Percentiles rank a stretch among this genome's conserved stretches.
These are phyloP conservation scores for Echium plantagineum DNA, from an alignment of 257 asterid species.

Conservation along the genomic window DNA sequence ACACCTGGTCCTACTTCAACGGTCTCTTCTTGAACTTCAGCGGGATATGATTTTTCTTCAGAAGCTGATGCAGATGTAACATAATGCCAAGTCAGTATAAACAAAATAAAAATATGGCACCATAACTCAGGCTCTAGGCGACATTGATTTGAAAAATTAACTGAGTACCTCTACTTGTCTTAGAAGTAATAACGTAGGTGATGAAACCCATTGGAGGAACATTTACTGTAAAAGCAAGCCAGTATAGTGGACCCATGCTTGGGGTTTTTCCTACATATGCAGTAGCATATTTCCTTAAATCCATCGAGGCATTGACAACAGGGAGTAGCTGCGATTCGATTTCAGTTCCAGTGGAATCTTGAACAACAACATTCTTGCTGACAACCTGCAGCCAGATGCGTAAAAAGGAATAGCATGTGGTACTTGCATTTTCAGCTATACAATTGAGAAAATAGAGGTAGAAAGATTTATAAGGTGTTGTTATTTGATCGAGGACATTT, in stretches of 20 bases:
- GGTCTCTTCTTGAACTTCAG: slow-evolving; percentile 31
- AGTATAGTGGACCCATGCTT: slow-evolving; percentile 34
- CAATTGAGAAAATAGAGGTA: no score
- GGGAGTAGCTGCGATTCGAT: slow-evolving; percentile 66
- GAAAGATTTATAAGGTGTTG: no score
- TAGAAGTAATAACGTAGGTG: slow-evolving; percentile 51
- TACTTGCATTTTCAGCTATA: neutral
- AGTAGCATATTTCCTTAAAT: slow-evolving; percentile 39
- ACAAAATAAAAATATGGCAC: neutral
- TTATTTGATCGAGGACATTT: no score
- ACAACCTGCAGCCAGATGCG: slow-evolving; percentile 46
- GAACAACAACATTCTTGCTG: slow-evolving; percentile 43
- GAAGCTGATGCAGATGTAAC: slow-evolving; percentile 33
- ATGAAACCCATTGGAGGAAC: slow-evolving; percentile 85
- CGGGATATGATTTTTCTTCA: slow-evolving; percentile 18
- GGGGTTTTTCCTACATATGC: slow-evolving; percentile 56
- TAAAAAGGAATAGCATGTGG: neutral
- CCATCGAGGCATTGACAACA: slow-evolving; percentile 44
- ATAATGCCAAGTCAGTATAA: slow-evolving; percentile 6
- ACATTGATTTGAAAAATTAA: slow-evolving; percentile 9
- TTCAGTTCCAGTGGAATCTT: slow-evolving; percentile 63
- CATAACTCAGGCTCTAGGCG: neutral
- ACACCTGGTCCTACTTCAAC: slow-evolving; percentile 70
- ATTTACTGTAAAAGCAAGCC: slow-evolving; percentile 71
- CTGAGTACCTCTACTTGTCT: slow-evolving; percentile 35